These are phyloP conservation scores for Oryza punctata DNA, from an alignment of 176 grass and related monocot genomes.

Conservation along the genomic window DNA sequence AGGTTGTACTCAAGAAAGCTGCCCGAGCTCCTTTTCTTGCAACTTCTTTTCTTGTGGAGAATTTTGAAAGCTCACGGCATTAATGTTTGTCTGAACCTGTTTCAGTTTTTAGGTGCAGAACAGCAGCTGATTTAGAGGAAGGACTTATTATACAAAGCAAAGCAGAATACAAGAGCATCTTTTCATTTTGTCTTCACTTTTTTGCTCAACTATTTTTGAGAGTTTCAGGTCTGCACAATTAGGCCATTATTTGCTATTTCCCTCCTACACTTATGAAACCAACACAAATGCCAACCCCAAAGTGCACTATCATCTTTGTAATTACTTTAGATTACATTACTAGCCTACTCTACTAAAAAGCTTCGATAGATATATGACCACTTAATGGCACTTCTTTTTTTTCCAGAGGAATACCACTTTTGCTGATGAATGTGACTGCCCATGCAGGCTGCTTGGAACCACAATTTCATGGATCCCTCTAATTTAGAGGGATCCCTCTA, in stretches of 20 bases:
- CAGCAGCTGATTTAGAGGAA: background rate
- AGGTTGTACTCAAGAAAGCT: slow-evolving; percentile 6
- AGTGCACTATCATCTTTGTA: background rate
- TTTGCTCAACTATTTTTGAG: background rate
- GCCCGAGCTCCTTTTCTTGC: background rate
- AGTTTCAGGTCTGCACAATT: background rate
- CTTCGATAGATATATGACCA: background rate
- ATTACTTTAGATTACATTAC: background rate
- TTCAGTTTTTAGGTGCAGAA: background rate
- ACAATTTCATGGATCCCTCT: background rate
- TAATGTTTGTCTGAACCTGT: background rate
- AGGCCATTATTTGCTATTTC: background rate
- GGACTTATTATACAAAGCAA: background rate
- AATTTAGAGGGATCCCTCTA: background rate
- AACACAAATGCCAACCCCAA: background rate
- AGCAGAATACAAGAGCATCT: background rate
- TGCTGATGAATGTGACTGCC: background rate
- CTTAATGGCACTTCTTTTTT: background rate
- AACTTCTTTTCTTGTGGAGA: background rate
- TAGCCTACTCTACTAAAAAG: background rate
- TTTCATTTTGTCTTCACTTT: background rate
- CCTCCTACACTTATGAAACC: background rate
- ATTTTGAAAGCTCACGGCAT: background rate
- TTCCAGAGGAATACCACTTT: background rate
- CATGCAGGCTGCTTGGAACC: background rate